A percentile compares a stretch with the other conserved stretches of the same genome.
phyloP scores from a whole-genome alignment of 352 stramenopile genomes.

The Globisporangium camurandrum region DNA sequence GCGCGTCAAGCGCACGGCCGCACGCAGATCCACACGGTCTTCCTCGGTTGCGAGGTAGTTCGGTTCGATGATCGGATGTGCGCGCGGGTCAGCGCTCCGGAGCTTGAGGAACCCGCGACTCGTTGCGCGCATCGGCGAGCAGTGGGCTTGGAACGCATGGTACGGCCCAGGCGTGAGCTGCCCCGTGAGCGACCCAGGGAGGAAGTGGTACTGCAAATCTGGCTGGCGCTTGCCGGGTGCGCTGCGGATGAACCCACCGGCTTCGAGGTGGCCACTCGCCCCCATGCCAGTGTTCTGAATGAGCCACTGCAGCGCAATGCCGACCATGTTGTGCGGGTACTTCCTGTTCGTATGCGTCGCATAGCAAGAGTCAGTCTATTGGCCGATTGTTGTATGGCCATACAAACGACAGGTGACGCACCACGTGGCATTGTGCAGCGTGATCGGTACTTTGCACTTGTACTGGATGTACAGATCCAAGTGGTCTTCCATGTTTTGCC shows the following conservation, averaged over 20 bases:
- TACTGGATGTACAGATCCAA: constrained; percentile 88
- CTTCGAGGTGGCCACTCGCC: constrained; percentile 76
- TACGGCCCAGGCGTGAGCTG: constrained; percentile 47
- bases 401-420: too few relatives aligned
- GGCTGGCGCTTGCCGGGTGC: constrained; percentile 71
- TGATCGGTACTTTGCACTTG: constrained; percentile 84
- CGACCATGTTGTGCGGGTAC: constrained; percentile 84
- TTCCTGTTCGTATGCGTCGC: constrained; percentile 23
- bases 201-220: constrained; percentile 87
- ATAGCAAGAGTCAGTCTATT: neutral
- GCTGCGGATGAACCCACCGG: constrained; percentile 83
- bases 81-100: constrained; percentile 61
- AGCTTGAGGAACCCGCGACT: constrained; percentile 81
- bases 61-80: constrained; percentile 78
- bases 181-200: constrained; percentile 74
- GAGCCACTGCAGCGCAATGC: constrained; percentile 84
- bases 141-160: constrained; percentile 85
- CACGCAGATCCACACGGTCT: constrained; percentile 74
- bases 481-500: constrained; percentile 87
- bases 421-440: constrained; percentile 85
- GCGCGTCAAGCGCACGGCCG: constrained; percentile 66
- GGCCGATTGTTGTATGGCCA: too few relatives aligned
- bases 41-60: constrained; percentile 84
- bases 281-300: constrained; percentile 59
- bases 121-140: constrained; percentile 83